Conservation (phyloP, 495 filamentous ascomycete genomes). For the Aspergillus leporis region DNA sequence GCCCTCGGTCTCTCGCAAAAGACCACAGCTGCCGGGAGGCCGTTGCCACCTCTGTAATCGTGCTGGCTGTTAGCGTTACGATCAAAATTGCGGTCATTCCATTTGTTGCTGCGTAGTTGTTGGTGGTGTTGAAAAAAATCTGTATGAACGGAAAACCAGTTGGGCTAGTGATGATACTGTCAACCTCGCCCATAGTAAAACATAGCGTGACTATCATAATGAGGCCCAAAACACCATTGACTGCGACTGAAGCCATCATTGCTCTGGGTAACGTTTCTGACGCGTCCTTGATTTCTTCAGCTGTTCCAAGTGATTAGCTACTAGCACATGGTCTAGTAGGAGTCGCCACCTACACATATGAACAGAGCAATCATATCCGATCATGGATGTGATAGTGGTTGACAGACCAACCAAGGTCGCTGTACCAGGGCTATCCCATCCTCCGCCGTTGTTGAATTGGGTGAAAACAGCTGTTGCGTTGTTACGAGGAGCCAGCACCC, state of each 20-base stretch:
- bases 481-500: slow-evolving; percentile 50
- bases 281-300: slow-evolving; percentile 60
- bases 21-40: slow-evolving; percentile 59
- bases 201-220: slow-evolving; percentile 53
- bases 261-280: slow-evolving; percentile 55
- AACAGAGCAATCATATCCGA: slow-evolving; percentile 57
- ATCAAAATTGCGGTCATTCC: slow-evolving; percentile 53
- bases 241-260: slow-evolving; percentile 48
- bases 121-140: slow-evolving; percentile 53
- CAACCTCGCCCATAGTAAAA: slow-evolving; percentile 55
- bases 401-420: slow-evolving; percentile 58
- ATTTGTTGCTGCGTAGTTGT: slow-evolving; percentile 44
- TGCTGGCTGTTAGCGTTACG: slow-evolving; percentile 48
- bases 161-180: slow-evolving; percentile 32
- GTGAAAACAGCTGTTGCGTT: slow-evolving; percentile 52
- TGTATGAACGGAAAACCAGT: slow-evolving; percentile 56
- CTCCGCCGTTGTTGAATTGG: slow-evolving; percentile 54
- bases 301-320: slow-evolving; percentile 18
- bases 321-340: slow-evolving; percentile 11
- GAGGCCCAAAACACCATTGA: slow-evolving; percentile 54
- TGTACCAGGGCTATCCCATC: slow-evolving; percentile 53
- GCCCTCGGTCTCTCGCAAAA: slow-evolving; percentile 56
- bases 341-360: slow-evolving; percentile 50
- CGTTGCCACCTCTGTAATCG: slow-evolving; percentile 56
- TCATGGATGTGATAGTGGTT: slow-evolving; percentile 50